Percentiles rank a stretch among this genome's conserved stretches.
phyloP scores from a whole-genome alignment of 1,139 yeast species.

The Hanseniaspora uvarum region DNA sequence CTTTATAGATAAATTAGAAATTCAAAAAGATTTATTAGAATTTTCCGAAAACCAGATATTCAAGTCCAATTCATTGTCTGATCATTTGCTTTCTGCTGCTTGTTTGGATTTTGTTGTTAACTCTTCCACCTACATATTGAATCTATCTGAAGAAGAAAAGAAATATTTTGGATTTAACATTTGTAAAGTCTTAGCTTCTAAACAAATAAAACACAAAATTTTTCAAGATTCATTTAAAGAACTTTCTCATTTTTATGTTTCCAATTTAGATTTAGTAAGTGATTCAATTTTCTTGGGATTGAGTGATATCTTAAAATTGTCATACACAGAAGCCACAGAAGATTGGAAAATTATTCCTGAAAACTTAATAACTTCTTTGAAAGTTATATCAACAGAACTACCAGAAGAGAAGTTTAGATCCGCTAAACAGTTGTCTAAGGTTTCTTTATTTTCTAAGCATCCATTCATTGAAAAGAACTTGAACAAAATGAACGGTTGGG shows the following conservation, averaged over 20 bases:
- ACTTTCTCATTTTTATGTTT: slow-evolving; percentile 21
- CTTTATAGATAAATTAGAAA: slow-evolving; percentile 23
- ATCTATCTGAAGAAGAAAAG: slow-evolving; percentile 19
- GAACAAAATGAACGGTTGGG: slow-evolving; percentile 55
- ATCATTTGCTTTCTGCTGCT: slow-evolving; percentile 24
- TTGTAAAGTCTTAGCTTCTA: slow-evolving; percentile 11
- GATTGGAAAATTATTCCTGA: slow-evolving; percentile 22
- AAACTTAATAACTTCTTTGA: slow-evolving; percentile 37
- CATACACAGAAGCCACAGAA: slow-evolving; percentile 22
- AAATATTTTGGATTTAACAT: slow-evolving; percentile 13
- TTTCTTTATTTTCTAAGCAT: slow-evolving; percentile 47
- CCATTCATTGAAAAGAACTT: slow-evolving; percentile 35
- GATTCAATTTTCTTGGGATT: slow-evolving; percentile 20
- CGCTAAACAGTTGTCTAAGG: slow-evolving; percentile 35
- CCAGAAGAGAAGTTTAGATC: slow-evolving; percentile 31
- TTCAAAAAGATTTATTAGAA: slow-evolving; percentile 25
- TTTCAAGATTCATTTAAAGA: slow-evolving; percentile 22
- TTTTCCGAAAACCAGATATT: slow-evolving; percentile 26
- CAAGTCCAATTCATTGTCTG: slow-evolving; percentile 21
- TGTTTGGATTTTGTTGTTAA: neutral
- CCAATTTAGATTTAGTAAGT: slow-evolving; percentile 25
- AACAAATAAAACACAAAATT: slow-evolving; percentile 23
- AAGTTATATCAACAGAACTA: slow-evolving; percentile 37
- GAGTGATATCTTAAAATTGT: neutral
- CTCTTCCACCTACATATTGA: slow-evolving; percentile 22